A percentile compares a stretch with the other conserved stretches of the same genome.
phyloP scores from a whole-genome alignment of 2,329 filamentous ascomycete genomes.

The Colletotrichum endophyticum region DNA sequence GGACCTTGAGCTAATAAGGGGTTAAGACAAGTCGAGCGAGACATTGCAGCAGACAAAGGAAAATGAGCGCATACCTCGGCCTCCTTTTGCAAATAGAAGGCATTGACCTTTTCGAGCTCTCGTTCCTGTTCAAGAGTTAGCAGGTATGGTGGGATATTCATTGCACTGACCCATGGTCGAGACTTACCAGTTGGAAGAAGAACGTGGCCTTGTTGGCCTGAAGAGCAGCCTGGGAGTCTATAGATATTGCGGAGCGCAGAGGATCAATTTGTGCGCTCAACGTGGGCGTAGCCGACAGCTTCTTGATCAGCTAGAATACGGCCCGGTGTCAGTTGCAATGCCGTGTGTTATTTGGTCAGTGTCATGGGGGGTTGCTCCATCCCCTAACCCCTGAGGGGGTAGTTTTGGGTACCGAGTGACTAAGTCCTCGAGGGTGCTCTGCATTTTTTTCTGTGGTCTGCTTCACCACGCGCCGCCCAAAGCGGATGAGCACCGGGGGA shows the following conservation, averaged over 20 bases:
- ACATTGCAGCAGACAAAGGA: background rate
- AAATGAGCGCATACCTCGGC: slow-evolving; percentile 72
- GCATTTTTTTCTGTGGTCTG: background rate
- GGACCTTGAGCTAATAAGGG: slow-evolving; percentile 78
- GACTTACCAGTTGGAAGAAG: slow-evolving; percentile 90
- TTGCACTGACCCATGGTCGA: slow-evolving; percentile 15
- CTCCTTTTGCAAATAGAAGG: slow-evolving; percentile 97
- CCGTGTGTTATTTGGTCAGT: background rate
- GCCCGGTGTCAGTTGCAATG: slow-evolving; percentile 33
- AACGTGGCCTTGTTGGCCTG: slow-evolving; percentile 98
- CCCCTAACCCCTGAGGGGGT: slow-evolving; percentile 10
- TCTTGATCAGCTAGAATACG: slow-evolving; percentile 86
- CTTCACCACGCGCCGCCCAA: background rate
- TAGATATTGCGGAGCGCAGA: slow-evolving; percentile 47
- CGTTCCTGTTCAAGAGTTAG: slow-evolving; percentile 75
- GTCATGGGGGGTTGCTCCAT: slow-evolving; percentile 21
- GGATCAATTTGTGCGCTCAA: slow-evolving; percentile 77
- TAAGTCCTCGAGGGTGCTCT: background rate
- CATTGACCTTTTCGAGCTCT: slow-evolving; percentile 98
- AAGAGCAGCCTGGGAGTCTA: slow-evolving; percentile 85
- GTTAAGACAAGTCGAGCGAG: background rate
- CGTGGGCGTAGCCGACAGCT: slow-evolving; percentile 89
- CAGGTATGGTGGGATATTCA: slow-evolving; percentile 27
- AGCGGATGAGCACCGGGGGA: background rate
- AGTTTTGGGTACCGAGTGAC: slow-evolving; percentile 9